Conservation (phyloP, 768 basidiomycete genomes). For the Boletus fagicola region DNA sequence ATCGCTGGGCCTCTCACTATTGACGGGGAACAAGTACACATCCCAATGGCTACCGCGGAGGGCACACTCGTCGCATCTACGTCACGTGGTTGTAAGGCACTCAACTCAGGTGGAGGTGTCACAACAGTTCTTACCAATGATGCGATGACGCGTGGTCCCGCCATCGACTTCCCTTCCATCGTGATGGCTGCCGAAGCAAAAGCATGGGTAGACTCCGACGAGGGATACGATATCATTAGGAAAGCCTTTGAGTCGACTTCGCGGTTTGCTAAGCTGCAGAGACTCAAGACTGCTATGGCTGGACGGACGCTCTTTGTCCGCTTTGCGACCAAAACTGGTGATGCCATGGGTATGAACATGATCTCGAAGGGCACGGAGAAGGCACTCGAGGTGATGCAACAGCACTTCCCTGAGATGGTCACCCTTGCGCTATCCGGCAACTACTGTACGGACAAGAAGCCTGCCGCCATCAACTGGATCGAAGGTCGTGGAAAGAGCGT, state of each 20-base stretch:
- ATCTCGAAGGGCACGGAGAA: constrained; percentile 98
- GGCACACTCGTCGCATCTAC: constrained; percentile 97
- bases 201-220: constrained; percentile 81
- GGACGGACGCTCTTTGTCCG: constrained; percentile 92
- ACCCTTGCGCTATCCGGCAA: constrained; percentile 92
- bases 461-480: constrained; percentile 99
- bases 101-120: constrained; percentile 94
- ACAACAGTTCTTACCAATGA: constrained; percentile 90
- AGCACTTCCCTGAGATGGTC: constrained; percentile 86
- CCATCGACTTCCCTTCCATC: constrained; percentile 89
- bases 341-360: constrained; percentile 99
- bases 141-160: constrained; percentile 98
- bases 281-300: constrained; percentile 85
- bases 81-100: constrained; percentile 95
- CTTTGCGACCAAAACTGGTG: constrained; percentile 92
- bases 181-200: constrained; percentile 78
- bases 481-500: constrained; percentile 98
- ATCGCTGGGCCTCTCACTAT: constrained; percentile 94
- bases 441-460: constrained; percentile 99
- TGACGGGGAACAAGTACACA: constrained; percentile 79
- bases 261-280: constrained; percentile 84
- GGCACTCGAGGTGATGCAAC: constrained; percentile 76
- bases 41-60: constrained; percentile 99
- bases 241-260: constrained; percentile 93
- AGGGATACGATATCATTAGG: constrained; percentile 73